Evolutionary conservation across 1,284 basidiomycete genomes (phyloP).

Genomic region (Leccinum brunneo-olivaceum): DNA sequence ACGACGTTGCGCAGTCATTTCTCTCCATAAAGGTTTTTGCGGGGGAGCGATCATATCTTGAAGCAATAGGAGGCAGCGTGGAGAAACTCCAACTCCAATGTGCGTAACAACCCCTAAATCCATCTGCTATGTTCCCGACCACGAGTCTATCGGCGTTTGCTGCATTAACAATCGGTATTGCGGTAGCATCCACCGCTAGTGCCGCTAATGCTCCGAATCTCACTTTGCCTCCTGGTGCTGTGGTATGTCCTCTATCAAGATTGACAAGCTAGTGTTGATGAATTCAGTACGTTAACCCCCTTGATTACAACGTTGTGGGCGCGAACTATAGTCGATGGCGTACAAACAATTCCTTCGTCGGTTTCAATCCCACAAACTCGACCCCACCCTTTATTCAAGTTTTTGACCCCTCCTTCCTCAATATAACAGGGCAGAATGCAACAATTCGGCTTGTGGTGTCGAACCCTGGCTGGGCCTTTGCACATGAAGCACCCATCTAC

Average conservation of each 20-base stretch:
- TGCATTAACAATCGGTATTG: neutral
- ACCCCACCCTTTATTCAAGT: constrained; percentile 63
- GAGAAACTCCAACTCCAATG: neutral
- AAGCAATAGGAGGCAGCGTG: too few relatives aligned
- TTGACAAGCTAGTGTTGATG: constrained; percentile 34
- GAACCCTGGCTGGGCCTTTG: constrained; percentile 56
- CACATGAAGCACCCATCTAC: constrained; percentile 71
- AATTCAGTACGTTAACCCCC: constrained; percentile 36
- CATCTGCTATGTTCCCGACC: neutral
- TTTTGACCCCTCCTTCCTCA: constrained; percentile 55
- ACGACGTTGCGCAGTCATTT: too few relatives aligned
- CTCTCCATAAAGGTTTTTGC: too few relatives aligned
- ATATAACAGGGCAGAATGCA: constrained; percentile 52
- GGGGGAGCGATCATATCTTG: too few relatives aligned
- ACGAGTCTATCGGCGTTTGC: constrained; percentile 1
- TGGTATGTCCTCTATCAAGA: constrained; percentile 8
- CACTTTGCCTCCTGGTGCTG: constrained; percentile 14
- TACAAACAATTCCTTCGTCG: constrained; percentile 26
- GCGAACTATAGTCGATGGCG: constrained; percentile 31
- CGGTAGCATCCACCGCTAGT: neutral
- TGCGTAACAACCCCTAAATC: neutral
- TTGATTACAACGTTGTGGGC: constrained; percentile 39
- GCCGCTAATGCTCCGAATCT: neutral
- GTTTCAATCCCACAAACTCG: constrained; percentile 41
- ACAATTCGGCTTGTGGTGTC: constrained; percentile 53